A percentile compares a stretch with the other conserved stretches of the same genome.
Conservation (phyloP, 352 stramenopile species). For the Phytophthora syringae region DNA sequence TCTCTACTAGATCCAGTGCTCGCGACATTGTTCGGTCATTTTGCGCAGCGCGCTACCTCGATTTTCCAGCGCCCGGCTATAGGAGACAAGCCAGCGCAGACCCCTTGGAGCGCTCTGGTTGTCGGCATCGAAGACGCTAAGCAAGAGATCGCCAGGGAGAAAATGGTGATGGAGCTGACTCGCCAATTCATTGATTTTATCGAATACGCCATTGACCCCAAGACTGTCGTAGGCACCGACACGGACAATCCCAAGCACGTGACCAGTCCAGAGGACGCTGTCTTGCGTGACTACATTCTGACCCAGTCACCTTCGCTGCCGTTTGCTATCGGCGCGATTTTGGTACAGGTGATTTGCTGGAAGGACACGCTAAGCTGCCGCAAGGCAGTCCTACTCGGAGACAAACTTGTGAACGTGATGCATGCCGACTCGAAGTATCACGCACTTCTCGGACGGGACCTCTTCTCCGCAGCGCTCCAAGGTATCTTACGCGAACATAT, state of each 20-base stretch:
- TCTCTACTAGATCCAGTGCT: constrained; percentile 74
- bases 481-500: constrained; percentile 62
- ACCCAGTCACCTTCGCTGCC: constrained; percentile 50
- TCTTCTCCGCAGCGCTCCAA: constrained; percentile 68
- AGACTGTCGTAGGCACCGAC: constrained; percentile 73
- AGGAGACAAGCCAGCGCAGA: constrained; percentile 40
- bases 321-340: constrained; percentile 52
- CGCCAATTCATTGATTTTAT: constrained; percentile 78
- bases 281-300: constrained; percentile 71
- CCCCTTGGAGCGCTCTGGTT: constrained; percentile 57
- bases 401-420: constrained; percentile 73
- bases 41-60: constrained; percentile 53
- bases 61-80: constrained; percentile 41
- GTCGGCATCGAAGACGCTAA: constrained; percentile 74
- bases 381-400: constrained; percentile 57
- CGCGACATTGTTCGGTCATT: constrained; percentile 56
- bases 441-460: constrained; percentile 54
- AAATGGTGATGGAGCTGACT: constrained; percentile 76
- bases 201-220: constrained; percentile 73
- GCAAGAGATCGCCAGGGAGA: constrained; percentile 69
- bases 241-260: constrained; percentile 83
- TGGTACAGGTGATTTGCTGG: constrained; percentile 72
- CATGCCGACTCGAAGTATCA: constrained; percentile 48
- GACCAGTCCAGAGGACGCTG: constrained; percentile 60
- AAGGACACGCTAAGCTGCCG: constrained; percentile 79